A percentile compares a stretch with the other conserved stretches of the same genome.
Conservation (phyloP, 495 filamentous ascomycete species). For the Friedmanniomyces endolithicus region DNA sequence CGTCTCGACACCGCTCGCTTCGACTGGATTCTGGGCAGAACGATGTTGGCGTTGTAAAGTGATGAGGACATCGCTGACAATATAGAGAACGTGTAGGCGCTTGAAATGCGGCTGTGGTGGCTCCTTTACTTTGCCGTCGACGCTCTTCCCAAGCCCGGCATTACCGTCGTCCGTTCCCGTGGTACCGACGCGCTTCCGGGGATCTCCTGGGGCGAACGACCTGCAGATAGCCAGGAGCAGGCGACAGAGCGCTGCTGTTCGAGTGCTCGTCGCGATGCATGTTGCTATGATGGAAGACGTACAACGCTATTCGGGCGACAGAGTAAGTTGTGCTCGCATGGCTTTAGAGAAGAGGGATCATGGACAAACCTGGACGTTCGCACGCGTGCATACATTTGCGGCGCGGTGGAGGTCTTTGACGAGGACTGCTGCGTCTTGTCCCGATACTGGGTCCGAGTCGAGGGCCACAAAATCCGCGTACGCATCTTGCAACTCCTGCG, state of each 20-base stretch:
- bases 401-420: not conserved
- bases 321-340: constrained; percentile 1
- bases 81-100: constrained; percentile 11
- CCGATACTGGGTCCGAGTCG: not conserved
- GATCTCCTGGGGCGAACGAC: constrained; percentile 4
- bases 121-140: constrained; percentile 10
- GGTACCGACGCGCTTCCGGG: constrained; percentile 2
- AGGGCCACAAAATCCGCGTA: not conserved
- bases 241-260: not conserved
- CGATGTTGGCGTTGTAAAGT: not conserved
- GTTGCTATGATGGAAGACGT: not conserved
- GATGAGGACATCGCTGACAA: constrained; percentile 7
- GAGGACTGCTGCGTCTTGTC: not conserved
- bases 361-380: constrained; percentile 10
- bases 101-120: constrained; percentile 10
- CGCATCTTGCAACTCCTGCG: not conserved
- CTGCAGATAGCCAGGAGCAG: constrained; percentile 3
- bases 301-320: not conserved
- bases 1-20: not conserved
- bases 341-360: not conserved
- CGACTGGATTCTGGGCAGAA: not conserved
- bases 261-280: not conserved
- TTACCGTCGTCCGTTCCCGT: constrained; percentile 2
- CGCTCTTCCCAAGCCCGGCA: constrained; percentile 4
- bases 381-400: constrained; percentile 3